Percentiles rank a stretch among this genome's conserved stretches.
Evolutionary conservation across 1,139 yeast genomes (phyloP).

Genomic region (Yamadazyma siamensis): DNA sequence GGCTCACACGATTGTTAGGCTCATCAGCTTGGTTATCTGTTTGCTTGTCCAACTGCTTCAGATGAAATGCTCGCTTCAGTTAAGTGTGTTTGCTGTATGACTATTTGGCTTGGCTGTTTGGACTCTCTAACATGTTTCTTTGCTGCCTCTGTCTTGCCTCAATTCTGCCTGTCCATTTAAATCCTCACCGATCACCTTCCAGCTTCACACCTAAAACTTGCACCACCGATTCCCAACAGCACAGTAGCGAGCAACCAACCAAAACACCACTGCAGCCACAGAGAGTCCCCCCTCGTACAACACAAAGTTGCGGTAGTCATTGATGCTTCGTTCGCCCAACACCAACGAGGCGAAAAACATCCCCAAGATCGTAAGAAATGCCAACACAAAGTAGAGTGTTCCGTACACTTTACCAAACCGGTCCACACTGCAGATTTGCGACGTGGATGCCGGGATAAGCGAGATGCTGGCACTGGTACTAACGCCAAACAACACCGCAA

Average conservation of each 20-base stretch:
- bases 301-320: constrained; percentile 21
- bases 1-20: no score
- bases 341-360: constrained; percentile 28
- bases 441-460: constrained; percentile 42
- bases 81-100: no score
- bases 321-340: constrained; percentile 17
- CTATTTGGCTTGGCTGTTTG: no score
- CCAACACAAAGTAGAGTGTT: constrained; percentile 61
- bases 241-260: constrained; percentile 21
- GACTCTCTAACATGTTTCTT: no score
- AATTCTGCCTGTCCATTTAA: no score
- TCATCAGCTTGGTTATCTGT: no score
- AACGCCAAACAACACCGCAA: constrained; percentile 27
- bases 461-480: constrained; percentile 29
- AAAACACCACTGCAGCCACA: constrained; percentile 17
- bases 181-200: no score
- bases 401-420: constrained; percentile 70
- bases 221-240: constrained; percentile 25
- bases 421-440: constrained; percentile 62
- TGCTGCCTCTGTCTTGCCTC: no score
- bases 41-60: no score
- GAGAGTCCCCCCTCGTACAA: constrained; percentile 26
- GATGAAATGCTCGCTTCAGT: no score
- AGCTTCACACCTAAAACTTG: constrained; percentile 17
- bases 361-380: constrained; percentile 52